These are phyloP conservation scores for Penicillium sclerotigenum DNA, from an alignment of 2,329 filamentous ascomycete genomes.

Conservation along the genomic window DNA sequence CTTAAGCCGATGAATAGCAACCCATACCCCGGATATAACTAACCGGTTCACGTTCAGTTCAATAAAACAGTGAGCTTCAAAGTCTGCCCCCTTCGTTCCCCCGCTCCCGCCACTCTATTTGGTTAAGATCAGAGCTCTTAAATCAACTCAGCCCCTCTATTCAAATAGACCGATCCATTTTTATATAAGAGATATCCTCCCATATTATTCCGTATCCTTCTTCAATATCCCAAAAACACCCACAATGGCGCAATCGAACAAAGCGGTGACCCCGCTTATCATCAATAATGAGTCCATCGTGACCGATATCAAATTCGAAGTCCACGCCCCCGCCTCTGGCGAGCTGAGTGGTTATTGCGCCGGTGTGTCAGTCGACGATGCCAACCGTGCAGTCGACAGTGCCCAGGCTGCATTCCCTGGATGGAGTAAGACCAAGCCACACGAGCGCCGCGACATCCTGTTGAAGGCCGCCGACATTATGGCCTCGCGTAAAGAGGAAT, in stretches of 20 bases:
- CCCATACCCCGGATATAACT: not conserved
- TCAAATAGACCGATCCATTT: not conserved
- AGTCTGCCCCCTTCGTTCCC: not conserved
- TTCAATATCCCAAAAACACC: not conserved
- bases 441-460: conserved; percentile 65
- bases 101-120: not conserved
- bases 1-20: not conserved
- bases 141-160: not conserved
- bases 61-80: not conserved
- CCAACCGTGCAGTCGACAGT: conserved; percentile 55
- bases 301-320: conserved; percentile 43
- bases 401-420: conserved; percentile 66
- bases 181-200: not conserved
- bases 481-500: conserved; percentile 58
- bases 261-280: conserved; percentile 38
- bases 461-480: conserved; percentile 37
- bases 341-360: conserved; percentile 55
- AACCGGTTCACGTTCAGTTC: not conserved
- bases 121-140: conserved; percentile 2
- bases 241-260: conserved; percentile 15
- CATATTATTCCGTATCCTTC: not conserved
- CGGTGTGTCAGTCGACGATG: conserved; percentile 55
- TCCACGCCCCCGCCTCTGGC: conserved; percentile 56
- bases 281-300: conserved; percentile 45
- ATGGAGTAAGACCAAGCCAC: conserved; percentile 64